Percentiles rank a stretch among this genome's conserved stretches.
Evolutionary conservation across 306 rosid species (phyloP).

Genomic region (Casuarina glauca): DNA sequence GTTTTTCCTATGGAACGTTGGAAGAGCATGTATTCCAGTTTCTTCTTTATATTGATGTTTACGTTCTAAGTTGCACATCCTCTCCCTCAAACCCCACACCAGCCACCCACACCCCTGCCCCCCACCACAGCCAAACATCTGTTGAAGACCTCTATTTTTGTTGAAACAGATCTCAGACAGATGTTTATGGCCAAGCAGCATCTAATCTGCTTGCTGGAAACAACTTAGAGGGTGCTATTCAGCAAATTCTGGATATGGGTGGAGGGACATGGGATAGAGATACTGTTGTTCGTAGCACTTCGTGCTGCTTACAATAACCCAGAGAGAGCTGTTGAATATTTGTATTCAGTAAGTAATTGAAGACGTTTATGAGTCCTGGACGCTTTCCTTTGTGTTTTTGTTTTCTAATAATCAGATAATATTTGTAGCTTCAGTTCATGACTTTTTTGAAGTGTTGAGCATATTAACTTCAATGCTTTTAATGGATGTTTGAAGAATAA

Average conservation of each 20-base stretch:
- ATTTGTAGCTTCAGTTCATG: background rate
- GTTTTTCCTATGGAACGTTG: constrained; percentile 11
- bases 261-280: constrained; percentile 96
- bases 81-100: too few species aligned
- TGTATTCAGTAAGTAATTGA: constrained; percentile 69
- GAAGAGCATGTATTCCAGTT: background rate
- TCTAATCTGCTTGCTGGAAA: constrained; percentile 87
- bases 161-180: constrained; percentile 58
- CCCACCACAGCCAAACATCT: too few species aligned
- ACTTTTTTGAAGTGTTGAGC: background rate
- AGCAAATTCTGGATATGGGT: constrained; percentile 87
- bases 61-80: background rate
- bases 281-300: constrained; percentile 80
- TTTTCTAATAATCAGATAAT: background rate
- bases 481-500: background rate
- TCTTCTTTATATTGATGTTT: constrained; percentile 11
- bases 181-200: constrained; percentile 80
- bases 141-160: constrained; percentile 4
- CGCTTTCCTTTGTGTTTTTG: background rate
- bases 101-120: too few species aligned
- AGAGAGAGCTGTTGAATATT: constrained; percentile 90
- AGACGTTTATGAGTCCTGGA: background rate
- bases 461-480: background rate
- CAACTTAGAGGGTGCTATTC: constrained; percentile 73
- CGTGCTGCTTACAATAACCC: constrained; percentile 97